A percentile compares a stretch with the other conserved stretches of the same genome.
Evolutionary conservation across 768 basidiomycete genomes (phyloP).

Genomic region (Leccinum truebloodii): DNA sequence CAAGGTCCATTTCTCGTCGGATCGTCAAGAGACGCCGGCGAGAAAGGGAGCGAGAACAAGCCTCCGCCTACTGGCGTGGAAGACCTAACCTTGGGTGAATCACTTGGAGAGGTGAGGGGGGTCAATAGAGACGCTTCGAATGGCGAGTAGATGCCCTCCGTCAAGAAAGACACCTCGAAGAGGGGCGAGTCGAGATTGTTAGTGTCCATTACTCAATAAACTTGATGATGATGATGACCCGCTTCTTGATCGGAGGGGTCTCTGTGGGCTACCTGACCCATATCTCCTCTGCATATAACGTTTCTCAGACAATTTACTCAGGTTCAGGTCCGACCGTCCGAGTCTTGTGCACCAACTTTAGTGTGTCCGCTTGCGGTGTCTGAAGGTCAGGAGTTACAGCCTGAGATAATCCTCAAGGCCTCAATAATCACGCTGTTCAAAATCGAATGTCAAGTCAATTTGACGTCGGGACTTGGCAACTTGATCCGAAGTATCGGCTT

Average conservation of each 20-base stretch:
- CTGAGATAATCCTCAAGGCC: no score
- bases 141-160: slow-evolving; percentile 7
- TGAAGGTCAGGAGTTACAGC: not conserved
- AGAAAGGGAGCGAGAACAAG: slow-evolving; percentile 19
- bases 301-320: not conserved
- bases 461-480: not conserved
- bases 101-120: slow-evolving; percentile 8
- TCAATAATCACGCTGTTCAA: not conserved
- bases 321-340: not conserved
- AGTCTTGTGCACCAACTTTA: not conserved
- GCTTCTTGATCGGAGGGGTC: not conserved
- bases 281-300: not conserved
- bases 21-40: slow-evolving; percentile 16
- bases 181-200: slow-evolving; percentile 3
- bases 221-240: not conserved
- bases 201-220: slow-evolving; percentile 4
- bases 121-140: slow-evolving; percentile 13
- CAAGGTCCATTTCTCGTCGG: slow-evolving; percentile 24
- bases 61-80: not conserved
- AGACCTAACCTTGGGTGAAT: slow-evolving; percentile 2
- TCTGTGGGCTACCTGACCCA: not conserved
- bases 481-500: not conserved
- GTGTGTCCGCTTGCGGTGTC: not conserved
- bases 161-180: slow-evolving; percentile 5
- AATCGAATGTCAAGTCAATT: no score